A percentile compares a stretch with the other conserved stretches of the same genome.
These are phyloP conservation scores for Lecanosticta acicola DNA, from an alignment of 2,329 filamentous ascomycete species.

Conservation along the genomic window DNA sequence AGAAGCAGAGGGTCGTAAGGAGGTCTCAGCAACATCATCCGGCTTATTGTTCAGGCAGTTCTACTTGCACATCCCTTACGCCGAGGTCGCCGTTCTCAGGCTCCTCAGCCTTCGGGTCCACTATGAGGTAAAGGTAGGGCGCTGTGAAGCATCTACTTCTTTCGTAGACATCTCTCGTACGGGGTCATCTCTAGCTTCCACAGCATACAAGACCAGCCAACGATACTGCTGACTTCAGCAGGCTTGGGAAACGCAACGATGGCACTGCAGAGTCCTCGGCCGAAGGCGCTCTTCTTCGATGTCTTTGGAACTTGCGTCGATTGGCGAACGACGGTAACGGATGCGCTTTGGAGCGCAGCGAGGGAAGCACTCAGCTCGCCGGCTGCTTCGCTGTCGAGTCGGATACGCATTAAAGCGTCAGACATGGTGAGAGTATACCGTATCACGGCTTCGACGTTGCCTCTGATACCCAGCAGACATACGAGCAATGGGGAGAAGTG, in stretches of 20 bases:
- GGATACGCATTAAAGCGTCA: slow-evolving; percentile 44
- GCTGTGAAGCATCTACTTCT: background rate
- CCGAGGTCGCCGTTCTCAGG: background rate
- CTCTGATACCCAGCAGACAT: slow-evolving; percentile 28
- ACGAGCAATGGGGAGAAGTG: slow-evolving; percentile 45
- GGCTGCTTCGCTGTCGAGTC: slow-evolving; percentile 41
- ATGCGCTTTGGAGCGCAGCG: slow-evolving; percentile 51
- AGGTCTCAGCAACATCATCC: no score
- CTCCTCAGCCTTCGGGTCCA: background rate
- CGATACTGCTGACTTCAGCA: background rate
- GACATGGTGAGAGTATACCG: slow-evolving; percentile 35
- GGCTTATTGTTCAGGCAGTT: slow-evolving; percentile 1
- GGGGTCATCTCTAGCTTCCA: background rate
- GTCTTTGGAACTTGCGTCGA: slow-evolving; percentile 77
- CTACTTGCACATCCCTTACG: background rate
- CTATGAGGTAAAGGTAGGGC: background rate
- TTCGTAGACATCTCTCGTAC: no score
- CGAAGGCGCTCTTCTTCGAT: slow-evolving; percentile 62
- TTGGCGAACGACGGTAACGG: slow-evolving; percentile 64
- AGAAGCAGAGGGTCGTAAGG: background rate
- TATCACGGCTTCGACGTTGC: background rate
- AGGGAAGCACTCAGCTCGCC: slow-evolving; percentile 44
- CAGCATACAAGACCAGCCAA: background rate
- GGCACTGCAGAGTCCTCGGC: slow-evolving; percentile 32
- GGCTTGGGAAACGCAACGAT: background rate